Percentiles rank a stretch among this genome's conserved stretches.
phyloP scores from a whole-genome alignment of 208 protist genomes.

The Porcisia hertigi region DNA sequence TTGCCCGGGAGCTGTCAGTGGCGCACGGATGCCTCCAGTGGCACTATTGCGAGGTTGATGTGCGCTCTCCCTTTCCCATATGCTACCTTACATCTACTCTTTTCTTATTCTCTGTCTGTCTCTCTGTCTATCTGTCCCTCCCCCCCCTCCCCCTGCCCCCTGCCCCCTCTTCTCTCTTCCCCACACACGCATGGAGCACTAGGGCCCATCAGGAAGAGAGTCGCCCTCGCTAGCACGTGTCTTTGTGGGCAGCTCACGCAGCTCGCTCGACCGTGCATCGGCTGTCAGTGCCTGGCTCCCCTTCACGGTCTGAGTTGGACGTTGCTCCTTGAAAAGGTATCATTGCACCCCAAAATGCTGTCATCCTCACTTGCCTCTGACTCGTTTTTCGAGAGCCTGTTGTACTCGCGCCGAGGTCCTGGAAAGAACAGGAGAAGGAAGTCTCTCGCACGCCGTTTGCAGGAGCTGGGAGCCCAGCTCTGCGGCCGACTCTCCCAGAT shows the following conservation, averaged over 20 bases:
- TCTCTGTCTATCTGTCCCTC: neutral
- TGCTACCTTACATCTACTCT: neutral
- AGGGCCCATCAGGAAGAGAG: neutral
- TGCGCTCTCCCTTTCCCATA: neutral
- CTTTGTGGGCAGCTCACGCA: neutral
- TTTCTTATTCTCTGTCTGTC: neutral
- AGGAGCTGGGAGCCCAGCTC: constrained; percentile 67
- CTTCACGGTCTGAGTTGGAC: neutral
- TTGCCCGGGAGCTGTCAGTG: too few species aligned
- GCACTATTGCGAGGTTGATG: neutral
- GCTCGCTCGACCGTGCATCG: neutral
- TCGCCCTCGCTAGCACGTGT: neutral
- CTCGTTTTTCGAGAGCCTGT: constrained; percentile 17
- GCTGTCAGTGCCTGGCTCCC: neutral
- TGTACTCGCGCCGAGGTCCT: constrained; percentile 12
- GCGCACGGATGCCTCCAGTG: too few species aligned
- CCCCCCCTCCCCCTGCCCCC: neutral
- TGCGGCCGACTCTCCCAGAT: constrained; percentile 67
- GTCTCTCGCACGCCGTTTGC: constrained; percentile 35
- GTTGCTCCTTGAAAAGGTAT: neutral
- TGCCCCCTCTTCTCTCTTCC: neutral
- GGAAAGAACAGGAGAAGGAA: neutral
- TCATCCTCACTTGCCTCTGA: neutral
- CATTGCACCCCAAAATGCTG: neutral
- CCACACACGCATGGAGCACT: neutral